A percentile compares a stretch with the other conserved stretches of the same genome.
These are phyloP conservation scores for Paxillus rubicundulus DNA, from an alignment of 768 basidiomycete species.

Conservation along the genomic window DNA sequence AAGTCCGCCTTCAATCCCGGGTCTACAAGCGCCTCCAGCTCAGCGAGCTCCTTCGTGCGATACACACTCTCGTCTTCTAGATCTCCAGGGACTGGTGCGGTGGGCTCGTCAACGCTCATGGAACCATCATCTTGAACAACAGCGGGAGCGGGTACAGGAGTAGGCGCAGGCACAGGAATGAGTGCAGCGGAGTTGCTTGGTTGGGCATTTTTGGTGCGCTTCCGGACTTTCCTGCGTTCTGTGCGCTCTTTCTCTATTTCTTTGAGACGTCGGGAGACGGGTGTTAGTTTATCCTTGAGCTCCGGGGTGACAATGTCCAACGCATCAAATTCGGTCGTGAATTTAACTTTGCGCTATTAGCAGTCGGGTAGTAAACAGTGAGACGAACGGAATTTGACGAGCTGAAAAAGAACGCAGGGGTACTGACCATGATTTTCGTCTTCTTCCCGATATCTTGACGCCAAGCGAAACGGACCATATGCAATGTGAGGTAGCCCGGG, in stretches of 20 bases:
- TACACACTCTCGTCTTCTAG: constrained; percentile 66
- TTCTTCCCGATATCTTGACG: constrained; percentile 86
- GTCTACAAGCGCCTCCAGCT: constrained; percentile 64
- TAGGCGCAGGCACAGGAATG: constrained; percentile 18
- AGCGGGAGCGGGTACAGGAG: constrained; percentile 10
- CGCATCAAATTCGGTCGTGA: constrained; percentile 85
- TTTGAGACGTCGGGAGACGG: constrained; percentile 69
- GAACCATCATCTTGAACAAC: constrained; percentile 14
- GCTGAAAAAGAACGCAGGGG: neutral
- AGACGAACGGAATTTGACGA: neutral
- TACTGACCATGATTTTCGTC: constrained; percentile 89
- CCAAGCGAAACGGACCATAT: constrained; percentile 98
- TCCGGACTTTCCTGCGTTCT: constrained; percentile 81
- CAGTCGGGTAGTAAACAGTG: neutral
- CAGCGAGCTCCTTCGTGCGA: constrained; percentile 60
- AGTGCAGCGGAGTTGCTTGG: constrained; percentile 17
- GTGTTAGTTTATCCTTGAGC: constrained; percentile 65
- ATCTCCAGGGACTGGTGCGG: constrained; percentile 27
- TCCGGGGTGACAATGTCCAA: constrained; percentile 80
- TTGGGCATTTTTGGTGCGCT: constrained; percentile 55
- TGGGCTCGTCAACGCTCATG: constrained; percentile 52
- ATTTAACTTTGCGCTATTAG: constrained; percentile 83
- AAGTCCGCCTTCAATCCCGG: constrained; percentile 61
- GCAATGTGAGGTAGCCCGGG: constrained; percentile 82
- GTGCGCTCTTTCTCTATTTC: constrained; percentile 80